Base-by-base conservation (phyloP, 805 yeast genomes). In the Komagataella ulmi region DNA sequence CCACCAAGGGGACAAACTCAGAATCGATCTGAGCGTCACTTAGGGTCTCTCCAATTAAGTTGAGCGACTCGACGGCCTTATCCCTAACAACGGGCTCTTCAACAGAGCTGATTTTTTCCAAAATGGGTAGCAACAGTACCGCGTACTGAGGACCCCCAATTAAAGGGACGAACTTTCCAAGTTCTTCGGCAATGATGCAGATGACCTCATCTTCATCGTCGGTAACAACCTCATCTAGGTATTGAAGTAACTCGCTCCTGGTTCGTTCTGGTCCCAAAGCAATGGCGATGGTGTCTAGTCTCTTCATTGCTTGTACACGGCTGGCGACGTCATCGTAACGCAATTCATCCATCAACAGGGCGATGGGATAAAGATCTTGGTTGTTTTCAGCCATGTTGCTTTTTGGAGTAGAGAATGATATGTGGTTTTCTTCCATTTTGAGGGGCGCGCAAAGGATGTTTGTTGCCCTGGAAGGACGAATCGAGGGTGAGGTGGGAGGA, bases 191-290 rank as follows among this genome's bases (percentile, higher is more conserved):
- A 56, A 95, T 76, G 18, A 89, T 91, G 1, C 97, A 88, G 67
- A 91, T 84, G 6, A 93, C 96, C 69, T 93, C 99, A 67, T 93
- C 99, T 69, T 93, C 99, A 65, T 95, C 99, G 60, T 93, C 99
- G 57, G 87, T 93, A 7, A 90, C 88, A 23, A 85, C 93, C 55
- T 85, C 90, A 58, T 83, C 88, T 55, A 93, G 75, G 61, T 91
- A 93, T 44, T 98, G 97, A 51, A 93, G 73, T 62, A 93, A 75
- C 65, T 93, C 99, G 48, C 77, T 76, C 54, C 96, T 76, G 8
- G 98, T 86, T 62, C 98, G 79, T 65, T 88, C 96, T 6, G 93
- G 90, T 7, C 99, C 99, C 53, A 93, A 71, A 2, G 98, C 99
- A 50, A 88, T 73, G 40, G 98, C 96, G 62, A 93, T 91, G 40